Percentiles rank a stretch among this genome's conserved stretches.
Conservation (phyloP, 257 asterid genomes). For the Przewalskia tangutica region DNA sequence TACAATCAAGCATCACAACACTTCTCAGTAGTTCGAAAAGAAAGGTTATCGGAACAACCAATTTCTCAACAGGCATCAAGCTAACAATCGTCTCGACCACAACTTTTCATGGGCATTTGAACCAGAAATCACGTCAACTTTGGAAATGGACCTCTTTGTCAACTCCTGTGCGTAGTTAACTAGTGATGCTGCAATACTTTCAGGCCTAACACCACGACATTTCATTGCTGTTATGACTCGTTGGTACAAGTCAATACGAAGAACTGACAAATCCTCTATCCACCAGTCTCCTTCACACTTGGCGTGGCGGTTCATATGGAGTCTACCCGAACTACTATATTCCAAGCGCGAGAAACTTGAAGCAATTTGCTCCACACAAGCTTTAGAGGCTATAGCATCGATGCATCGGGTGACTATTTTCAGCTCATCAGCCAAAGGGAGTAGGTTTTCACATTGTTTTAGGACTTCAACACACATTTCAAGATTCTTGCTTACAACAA, state of each 20-base stretch:
- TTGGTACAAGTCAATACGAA: conserved; percentile 59
- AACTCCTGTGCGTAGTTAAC: conserved; percentile 75
- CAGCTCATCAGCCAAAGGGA: conserved; percentile 87
- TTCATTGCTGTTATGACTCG: conserved; percentile 78
- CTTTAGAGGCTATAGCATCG: conserved; percentile 82
- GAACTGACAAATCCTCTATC: conserved; percentile 83
- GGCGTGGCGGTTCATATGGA: conserved; percentile 72
- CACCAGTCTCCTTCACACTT: conserved; percentile 86
- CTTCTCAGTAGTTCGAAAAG: conserved; percentile 71
- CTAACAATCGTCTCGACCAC: conserved; percentile 76
- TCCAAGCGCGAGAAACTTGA: conserved; percentile 90
- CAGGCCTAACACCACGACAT: conserved; percentile 91
- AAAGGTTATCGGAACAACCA: conserved; percentile 62
- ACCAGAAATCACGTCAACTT: conserved; percentile 27
- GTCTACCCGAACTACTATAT: conserved; percentile 90
- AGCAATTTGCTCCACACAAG: conserved; percentile 98
- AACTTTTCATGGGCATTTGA: conserved; percentile 40
- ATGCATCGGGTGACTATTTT: conserved; percentile 55
- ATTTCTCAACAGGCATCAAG: conserved; percentile 86
- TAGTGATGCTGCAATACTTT: conserved; percentile 87
- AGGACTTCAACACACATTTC: conserved; percentile 88
- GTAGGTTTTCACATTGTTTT: conserved; percentile 65
- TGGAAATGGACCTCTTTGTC: conserved; percentile 49
- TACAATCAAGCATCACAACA: conserved; percentile 72
- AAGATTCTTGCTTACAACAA: conserved; percentile 58